Conservation (phyloP, 2,329 filamentous ascomycete species). For the Apiospora pterosperma region DNA sequence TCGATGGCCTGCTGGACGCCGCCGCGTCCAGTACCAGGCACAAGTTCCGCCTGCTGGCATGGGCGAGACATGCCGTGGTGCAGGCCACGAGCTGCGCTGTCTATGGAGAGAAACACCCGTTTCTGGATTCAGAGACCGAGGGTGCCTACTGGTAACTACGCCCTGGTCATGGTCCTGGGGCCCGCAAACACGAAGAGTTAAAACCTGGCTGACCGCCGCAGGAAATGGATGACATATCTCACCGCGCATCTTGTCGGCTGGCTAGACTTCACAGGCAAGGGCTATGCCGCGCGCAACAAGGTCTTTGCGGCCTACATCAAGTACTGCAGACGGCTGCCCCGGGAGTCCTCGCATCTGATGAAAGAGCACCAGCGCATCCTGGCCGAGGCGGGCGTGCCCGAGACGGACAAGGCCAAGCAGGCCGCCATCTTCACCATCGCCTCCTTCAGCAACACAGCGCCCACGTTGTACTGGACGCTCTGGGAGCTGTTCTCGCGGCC, state of each 20-base stretch:
- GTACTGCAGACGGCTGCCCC: not conserved
- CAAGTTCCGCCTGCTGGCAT: constrained; percentile 10
- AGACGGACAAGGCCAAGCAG: constrained; percentile 7
- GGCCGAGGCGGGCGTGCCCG: constrained; percentile 7
- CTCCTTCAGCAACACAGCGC: constrained; percentile 38
- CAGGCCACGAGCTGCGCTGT: constrained; percentile 13
- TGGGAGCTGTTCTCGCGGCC: constrained; percentile 39
- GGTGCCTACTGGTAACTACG: constrained; percentile 13
- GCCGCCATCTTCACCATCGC: constrained; percentile 21
- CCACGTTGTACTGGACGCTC: constrained; percentile 42
- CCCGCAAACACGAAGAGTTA: not conserved
- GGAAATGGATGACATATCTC: not conserved
- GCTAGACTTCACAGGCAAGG: not conserved
- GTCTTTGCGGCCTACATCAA: not conserved
- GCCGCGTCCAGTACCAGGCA: constrained; percentile 1
- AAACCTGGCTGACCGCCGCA: not conserved
- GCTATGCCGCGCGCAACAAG: not conserved
- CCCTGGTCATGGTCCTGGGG: not conserved
- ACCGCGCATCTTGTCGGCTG: not conserved
- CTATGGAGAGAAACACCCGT: constrained; percentile 14
- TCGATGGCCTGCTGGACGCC: constrained; percentile 9
- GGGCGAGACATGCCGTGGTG: constrained; percentile 12
- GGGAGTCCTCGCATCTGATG: not conserved
- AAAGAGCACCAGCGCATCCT: constrained; percentile 9
- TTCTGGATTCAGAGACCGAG: constrained; percentile 13